Base-by-base conservation (phyloP, 108 stramenopile species). In the Cyclotella kingstonii region DNA sequence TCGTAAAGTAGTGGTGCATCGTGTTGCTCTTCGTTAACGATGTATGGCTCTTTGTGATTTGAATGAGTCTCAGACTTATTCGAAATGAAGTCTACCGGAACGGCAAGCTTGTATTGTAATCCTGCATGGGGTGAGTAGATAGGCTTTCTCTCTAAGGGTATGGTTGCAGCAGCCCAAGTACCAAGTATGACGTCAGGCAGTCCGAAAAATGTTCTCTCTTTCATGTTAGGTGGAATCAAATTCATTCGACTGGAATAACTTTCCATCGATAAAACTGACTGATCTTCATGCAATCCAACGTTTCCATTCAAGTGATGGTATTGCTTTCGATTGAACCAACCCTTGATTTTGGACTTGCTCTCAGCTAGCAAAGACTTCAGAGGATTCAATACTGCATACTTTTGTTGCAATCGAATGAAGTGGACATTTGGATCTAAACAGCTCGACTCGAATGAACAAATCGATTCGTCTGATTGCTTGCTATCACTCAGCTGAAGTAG, bases 91-190 rank as follows among this genome's bases (percentile, higher is more conserved):
- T n/a, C n/a, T n/a, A 38, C 9, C 7, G 7, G 36, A 38, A 11
- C 36, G 9, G 11, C 12, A 45, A 15, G 18, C 12, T 17, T 45
- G 5, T 23, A 26, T 8, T 26, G 14, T 49, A 18, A 17, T 46
- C n/a, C n/a, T 49, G 48, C 36, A 38, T 11, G 7, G 36, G 11
- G 36, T 18, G n/a, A 31, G 38, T 38, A 14, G 14, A 5, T 34
- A 39, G 29, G 45, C 45, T 63, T 61, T 39, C 38, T 31, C 26
- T 60, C 42, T 41, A 64, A 35, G 7, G 72, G 72, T 0, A 60
- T 54, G 18, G 53, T 23, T 18, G 72, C 72, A 27, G 72, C 72
- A 12, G 72, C 72, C 29, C 58, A 73, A 15, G 72, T 66, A 12
- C 72, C 72, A 1, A 66, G 59, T 5, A 65, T 41, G 8, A 60